phyloP scores from a whole-genome alignment of 805 yeast species.

The Yarrowia sp. region DNA sequence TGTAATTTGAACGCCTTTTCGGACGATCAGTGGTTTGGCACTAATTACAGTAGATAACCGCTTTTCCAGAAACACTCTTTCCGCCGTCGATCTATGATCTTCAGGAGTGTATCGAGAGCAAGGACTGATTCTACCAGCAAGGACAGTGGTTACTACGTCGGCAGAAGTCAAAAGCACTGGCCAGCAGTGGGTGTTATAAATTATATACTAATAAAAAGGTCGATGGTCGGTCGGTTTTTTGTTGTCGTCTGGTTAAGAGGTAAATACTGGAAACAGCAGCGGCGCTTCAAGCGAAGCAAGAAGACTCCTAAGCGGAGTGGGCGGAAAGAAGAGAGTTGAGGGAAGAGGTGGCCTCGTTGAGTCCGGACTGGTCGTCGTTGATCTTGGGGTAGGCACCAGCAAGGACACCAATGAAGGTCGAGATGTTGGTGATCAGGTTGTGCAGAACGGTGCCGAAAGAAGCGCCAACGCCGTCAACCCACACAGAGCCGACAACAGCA shows the following conservation, averaged over 20 bases:
- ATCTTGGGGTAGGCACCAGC: constrained; percentile 23
- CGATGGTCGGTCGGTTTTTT: constrained; percentile 11
- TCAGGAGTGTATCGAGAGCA: too few species aligned
- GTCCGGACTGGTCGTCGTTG: constrained; percentile 3
- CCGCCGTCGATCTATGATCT: background rate
- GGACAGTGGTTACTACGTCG: too few species aligned
- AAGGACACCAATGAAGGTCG: constrained; percentile 4
- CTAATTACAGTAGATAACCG: too few species aligned
- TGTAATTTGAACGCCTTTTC: too few species aligned
- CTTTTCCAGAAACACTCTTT: too few species aligned
- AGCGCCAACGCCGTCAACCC: background rate
- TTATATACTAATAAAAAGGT: constrained; percentile 7
- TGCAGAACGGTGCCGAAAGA: constrained; percentile 9
- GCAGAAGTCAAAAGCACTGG: background rate
- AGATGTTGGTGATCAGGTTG: constrained; percentile 16
- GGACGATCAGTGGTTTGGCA: too few species aligned
- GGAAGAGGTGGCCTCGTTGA: background rate
- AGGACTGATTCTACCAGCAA: too few species aligned
- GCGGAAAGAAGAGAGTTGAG: constrained; percentile 4
- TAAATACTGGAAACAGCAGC: background rate
- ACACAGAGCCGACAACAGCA: background rate
- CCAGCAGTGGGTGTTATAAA: constrained; percentile 15
- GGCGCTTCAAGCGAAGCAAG: background rate
- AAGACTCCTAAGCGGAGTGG: background rate
- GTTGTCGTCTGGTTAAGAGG: background rate